Evolutionary conservation across 2,329 filamentous ascomycete genomes (phyloP).

Genomic region (Rutstroemia sp.): DNA sequence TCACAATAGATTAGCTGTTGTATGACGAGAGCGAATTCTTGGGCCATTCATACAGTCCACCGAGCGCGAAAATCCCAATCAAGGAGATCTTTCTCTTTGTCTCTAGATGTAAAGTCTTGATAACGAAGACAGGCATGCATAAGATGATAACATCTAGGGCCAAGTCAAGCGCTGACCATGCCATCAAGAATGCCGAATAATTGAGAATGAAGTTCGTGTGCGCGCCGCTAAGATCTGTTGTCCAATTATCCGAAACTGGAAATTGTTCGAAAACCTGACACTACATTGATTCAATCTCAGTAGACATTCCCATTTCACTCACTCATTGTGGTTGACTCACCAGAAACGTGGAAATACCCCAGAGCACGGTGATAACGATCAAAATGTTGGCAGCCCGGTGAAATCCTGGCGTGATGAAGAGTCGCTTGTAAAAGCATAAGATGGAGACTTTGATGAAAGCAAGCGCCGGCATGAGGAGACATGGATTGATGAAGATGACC

Average conservation of each 20-base stretch:
- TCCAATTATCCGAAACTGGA: not conserved
- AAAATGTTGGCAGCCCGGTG: not conserved
- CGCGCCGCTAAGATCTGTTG: not conserved
- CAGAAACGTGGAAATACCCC: not conserved
- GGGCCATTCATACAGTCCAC: not conserved
- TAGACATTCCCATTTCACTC: not conserved
- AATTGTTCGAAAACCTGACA: not conserved
- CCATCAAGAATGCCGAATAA: not conserved
- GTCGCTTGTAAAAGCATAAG: not conserved
- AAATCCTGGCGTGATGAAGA: not conserved
- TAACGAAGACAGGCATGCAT: not conserved
- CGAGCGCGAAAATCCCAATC: not conserved
- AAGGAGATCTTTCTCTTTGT: not conserved
- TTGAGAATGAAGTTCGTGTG: not conserved
- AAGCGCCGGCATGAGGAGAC: not conserved
- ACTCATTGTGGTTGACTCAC: not conserved
- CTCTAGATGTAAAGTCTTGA: not conserved
- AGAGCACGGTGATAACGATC: not conserved
- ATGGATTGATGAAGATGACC: not conserved
- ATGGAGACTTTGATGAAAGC: not conserved
- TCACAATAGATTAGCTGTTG: not conserved
- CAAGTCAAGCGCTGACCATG: not conserved
- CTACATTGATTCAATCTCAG: not conserved
- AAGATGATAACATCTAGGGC: not conserved
- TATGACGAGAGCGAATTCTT: not conserved